These are phyloP conservation scores for Cystobasidium ongulense DNA, from an alignment of 768 basidiomycete species.

Conservation along the genomic window DNA sequence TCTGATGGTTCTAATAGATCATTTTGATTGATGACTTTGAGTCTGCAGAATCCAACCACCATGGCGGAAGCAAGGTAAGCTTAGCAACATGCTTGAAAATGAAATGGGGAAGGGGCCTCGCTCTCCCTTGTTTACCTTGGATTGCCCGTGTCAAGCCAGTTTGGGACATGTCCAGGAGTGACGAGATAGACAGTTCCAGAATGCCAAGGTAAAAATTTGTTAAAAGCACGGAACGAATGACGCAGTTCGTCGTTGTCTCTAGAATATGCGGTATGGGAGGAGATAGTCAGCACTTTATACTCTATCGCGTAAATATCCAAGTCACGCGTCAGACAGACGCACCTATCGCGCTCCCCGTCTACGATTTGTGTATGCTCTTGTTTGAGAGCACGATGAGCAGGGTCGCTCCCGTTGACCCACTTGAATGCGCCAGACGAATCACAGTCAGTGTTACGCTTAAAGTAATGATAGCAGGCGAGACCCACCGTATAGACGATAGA, in stretches of 20 bases:
- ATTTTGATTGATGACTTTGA: constrained; percentile 14
- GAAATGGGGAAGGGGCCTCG: neutral
- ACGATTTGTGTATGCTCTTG: neutral
- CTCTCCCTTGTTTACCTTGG: neutral
- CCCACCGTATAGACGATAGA: constrained; percentile 16
- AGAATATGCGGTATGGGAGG: neutral
- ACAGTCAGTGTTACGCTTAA: neutral
- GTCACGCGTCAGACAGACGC: neutral
- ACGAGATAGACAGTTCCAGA: constrained; percentile 24
- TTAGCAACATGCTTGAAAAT: neutral
- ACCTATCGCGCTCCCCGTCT: constrained; percentile 7
- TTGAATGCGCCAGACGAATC: neutral
- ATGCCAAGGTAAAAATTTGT: constrained; percentile 6
- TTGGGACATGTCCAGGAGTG: neutral
- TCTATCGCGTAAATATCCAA: neutral
- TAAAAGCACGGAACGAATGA: neutral
- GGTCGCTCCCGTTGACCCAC: constrained; percentile 16
- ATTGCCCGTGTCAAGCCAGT: constrained; percentile 1
- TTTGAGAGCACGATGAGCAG: neutral
- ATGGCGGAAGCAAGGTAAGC: neutral
- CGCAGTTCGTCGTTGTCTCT: constrained; percentile 23
- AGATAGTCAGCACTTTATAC: too few species aligned
- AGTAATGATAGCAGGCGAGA: neutral
- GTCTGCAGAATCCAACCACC: neutral
- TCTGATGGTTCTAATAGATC: neutral